A percentile compares a stretch with the other conserved stretches of the same genome.
These are phyloP conservation scores for Colletotrichum euphorbiae DNA, from an alignment of 2,329 filamentous ascomycete genomes.

Conservation along the genomic window DNA sequence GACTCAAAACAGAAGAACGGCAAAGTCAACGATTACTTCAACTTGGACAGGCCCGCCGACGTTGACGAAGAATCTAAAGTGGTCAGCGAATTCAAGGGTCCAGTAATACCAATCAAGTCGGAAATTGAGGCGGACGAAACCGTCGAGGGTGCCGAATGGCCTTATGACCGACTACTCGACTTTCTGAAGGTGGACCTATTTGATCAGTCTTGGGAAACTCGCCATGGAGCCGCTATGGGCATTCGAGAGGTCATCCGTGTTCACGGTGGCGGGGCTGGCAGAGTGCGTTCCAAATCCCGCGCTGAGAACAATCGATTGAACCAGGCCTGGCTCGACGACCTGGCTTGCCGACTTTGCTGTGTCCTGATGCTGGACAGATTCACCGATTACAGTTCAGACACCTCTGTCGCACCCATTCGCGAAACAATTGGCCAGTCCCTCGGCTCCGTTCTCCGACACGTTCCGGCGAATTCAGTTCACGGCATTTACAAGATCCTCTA, in stretches of 20 bases:
- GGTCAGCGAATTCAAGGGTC: slow-evolving; percentile 94
- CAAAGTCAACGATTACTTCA: slow-evolving; percentile 87
- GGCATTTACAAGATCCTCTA: slow-evolving; percentile 87
- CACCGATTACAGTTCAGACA: slow-evolving; percentile 97
- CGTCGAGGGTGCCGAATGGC: slow-evolving; percentile 87
- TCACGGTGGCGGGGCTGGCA: slow-evolving; percentile 91
- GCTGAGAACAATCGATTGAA: slow-evolving; percentile 84
- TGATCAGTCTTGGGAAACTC: slow-evolving; percentile 92
- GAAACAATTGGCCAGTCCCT: slow-evolving; percentile 96
- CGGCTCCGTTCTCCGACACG: slow-evolving; percentile 87
- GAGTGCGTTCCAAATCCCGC: slow-evolving; percentile 75
- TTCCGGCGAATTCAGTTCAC: slow-evolving; percentile 83
- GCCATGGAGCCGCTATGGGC: slow-evolving; percentile 96
- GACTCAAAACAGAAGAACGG: slow-evolving; percentile 69
- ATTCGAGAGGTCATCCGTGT: slow-evolving; percentile 90
- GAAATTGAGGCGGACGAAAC: slow-evolving; percentile 83
- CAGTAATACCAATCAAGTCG: slow-evolving; percentile 83
- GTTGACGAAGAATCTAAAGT: slow-evolving; percentile 92
- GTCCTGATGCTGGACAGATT: slow-evolving; percentile 98
- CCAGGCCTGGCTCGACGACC: slow-evolving; percentile 88
- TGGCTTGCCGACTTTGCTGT: slow-evolving; percentile 93
- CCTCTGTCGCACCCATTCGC: slow-evolving; percentile 93
- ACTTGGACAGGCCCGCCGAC: slow-evolving; percentile 79
- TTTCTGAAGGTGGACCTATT: slow-evolving; percentile 95
- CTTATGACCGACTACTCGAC: slow-evolving; percentile 92